phyloP scores from a whole-genome alignment of 495 filamentous ascomycete genomes.

The Aspergillus saccharolyticus region DNA sequence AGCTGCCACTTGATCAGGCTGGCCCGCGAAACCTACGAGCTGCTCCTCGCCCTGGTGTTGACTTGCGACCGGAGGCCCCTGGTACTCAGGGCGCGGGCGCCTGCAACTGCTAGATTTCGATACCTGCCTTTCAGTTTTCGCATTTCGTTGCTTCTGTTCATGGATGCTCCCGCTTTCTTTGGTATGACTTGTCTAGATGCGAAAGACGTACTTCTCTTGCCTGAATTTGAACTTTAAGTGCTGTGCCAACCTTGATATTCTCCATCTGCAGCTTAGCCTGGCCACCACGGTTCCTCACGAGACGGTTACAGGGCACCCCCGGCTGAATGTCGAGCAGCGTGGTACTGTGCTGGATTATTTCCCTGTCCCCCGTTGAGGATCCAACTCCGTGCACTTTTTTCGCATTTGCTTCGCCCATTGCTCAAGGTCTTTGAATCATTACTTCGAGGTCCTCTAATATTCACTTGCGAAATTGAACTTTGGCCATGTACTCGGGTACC shows the following conservation, averaged over 20 bases:
- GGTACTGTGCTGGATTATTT: not conserved
- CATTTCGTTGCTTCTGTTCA: slow-evolving; percentile 7
- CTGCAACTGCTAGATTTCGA: slow-evolving; percentile 64
- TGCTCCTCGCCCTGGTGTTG: slow-evolving; percentile 73
- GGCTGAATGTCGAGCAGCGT: not conserved
- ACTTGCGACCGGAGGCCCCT: slow-evolving; percentile 69
- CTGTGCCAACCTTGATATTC: slow-evolving; percentile 5
- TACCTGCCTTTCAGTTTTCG: slow-evolving; percentile 2
- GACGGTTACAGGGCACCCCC: not conserved
- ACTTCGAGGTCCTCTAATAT: not conserved
- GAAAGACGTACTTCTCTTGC: slow-evolving; percentile 14
- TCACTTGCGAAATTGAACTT: not conserved
- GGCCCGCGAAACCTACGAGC: slow-evolving; percentile 77
- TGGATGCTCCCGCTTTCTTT: slow-evolving; percentile 8
- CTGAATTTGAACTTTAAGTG: slow-evolving; percentile 9
- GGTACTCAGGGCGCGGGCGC: slow-evolving; percentile 68
- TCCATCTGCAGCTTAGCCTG: slow-evolving; percentile 14
- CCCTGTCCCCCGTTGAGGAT: not conserved
- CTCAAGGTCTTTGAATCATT: not conserved
- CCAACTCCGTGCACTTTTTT: not conserved
- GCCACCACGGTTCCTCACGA: slow-evolving; percentile 10
- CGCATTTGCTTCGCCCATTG: slow-evolving; percentile 11
- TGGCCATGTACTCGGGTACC: slow-evolving; percentile 17
- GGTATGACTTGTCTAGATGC: slow-evolving; percentile 15
- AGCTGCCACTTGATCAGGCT: slow-evolving; percentile 90